Evolutionary conservation across 208 protist genomes (phyloP), one percentile per base, ranked within the genome.

Genomic region (Porcisia deanei): DNA sequence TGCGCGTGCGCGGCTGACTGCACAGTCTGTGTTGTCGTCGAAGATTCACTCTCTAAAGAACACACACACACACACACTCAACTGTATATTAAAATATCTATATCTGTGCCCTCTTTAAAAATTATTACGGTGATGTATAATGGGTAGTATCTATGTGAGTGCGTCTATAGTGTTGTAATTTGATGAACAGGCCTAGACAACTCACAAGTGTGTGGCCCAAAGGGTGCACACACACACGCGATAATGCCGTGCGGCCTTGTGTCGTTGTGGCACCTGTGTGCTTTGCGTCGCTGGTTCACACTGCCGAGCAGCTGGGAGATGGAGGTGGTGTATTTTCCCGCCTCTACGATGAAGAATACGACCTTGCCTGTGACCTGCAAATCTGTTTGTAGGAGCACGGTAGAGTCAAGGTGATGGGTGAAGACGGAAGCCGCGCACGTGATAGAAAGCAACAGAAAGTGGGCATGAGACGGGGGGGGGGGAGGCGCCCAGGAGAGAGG

Each of bases 151-250:
- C 14, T 52, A 58, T 58, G 49, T 1, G 39, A 43, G 47, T 53
- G 71, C 25, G 49, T 65, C 47, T 75, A 75, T 75, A 25, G 5
- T 39, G 25, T 45, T 41, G 66, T 70, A 39, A 10, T 39, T 70
- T 30, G 22, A n/a, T 16, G 65, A 55, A 43, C 5, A 39, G 43
- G 25, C 18, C 5, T 10, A 12, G 39, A 12, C 18, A 30, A 3
- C 45, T 8, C 6, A 16, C 43, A n/a, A 54, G 65, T 52, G 43
- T 54, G 22, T 55, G 14, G 22, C 9, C 22, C 12, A 70, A 52
- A 30, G 30, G 0, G 30, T 30, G 30, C 30, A 30, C 30, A 30
- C 30, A 30, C 9, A 8, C 39, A 52, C 20, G 18, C 9, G 22
- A 52, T 30, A 30, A 39, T 14, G 41, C 9, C 18, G 39, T n/a